Percentiles rank a stretch among this genome's conserved stretches.
phyloP scores from a whole-genome alignment of 2,329 filamentous ascomycete genomes.

The Verticillium dahliae region DNA sequence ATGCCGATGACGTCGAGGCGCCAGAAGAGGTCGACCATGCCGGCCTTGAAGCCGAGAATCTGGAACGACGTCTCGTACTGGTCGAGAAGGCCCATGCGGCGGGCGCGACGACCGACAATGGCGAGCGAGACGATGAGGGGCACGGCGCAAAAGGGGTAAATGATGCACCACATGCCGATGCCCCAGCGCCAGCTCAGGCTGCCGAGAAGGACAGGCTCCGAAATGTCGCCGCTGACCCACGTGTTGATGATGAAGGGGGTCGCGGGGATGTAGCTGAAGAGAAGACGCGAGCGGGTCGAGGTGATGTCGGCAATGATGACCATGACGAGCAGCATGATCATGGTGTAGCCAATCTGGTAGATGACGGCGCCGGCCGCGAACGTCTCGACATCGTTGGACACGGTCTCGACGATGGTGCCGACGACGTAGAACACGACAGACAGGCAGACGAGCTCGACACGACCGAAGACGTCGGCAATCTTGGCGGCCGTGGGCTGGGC shows the following conservation, averaged over 20 bases:
- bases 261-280: slow-evolving; percentile 59
- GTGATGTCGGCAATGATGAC: slow-evolving; percentile 60
- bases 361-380: slow-evolving; percentile 54
- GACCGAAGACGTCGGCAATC: slow-evolving; percentile 57
- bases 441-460: slow-evolving; percentile 49
- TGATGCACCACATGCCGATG: slow-evolving; percentile 58
- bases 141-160: slow-evolving; percentile 44
- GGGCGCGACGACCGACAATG: slow-evolving; percentile 44
- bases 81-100: slow-evolving; percentile 38
- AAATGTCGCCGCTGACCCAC: slow-evolving; percentile 56
- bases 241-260: slow-evolving; percentile 57
- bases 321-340: slow-evolving; percentile 54
- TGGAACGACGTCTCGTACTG: slow-evolving; percentile 25
- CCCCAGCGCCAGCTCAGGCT: slow-evolving; percentile 54
- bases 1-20: slow-evolving; percentile 37
- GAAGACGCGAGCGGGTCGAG: slow-evolving; percentile 53
- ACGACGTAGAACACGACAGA: slow-evolving; percentile 56
- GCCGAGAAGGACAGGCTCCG: slow-evolving; percentile 34
- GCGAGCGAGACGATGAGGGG: slow-evolving; percentile 48
- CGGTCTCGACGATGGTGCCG: slow-evolving; percentile 51
- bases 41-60: slow-evolving; percentile 21
- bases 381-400: slow-evolving; percentile 35
- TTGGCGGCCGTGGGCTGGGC: slow-evolving; percentile 51
- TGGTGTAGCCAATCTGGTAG: slow-evolving; percentile 59
- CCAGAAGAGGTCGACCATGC: slow-evolving; percentile 37